Conservation (phyloP, 2,329 filamentous ascomycete species). For the Arachnopeziza araneosa region DNA sequence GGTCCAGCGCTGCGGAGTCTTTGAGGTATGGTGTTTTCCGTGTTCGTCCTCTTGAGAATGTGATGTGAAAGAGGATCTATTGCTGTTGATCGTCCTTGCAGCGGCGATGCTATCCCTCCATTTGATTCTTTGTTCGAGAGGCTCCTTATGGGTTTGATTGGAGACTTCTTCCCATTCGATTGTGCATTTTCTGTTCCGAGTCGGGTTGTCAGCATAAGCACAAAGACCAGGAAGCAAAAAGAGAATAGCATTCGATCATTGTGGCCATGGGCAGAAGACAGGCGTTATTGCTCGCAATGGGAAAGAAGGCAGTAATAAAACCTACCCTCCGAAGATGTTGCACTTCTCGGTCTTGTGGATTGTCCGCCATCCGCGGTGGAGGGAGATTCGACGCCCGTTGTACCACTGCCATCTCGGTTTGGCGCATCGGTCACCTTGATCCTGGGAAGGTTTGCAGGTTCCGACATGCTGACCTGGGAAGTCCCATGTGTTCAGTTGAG, state of each 20-base stretch:
- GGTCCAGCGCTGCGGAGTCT: conserved; percentile 45
- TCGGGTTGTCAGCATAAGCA: conserved; percentile 21
- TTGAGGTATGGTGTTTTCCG: conserved; percentile 49
- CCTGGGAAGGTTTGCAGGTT: conserved; percentile 19
- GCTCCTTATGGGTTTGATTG: conserved; percentile 25
- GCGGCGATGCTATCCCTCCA: conserved; percentile 14
- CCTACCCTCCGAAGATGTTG: conserved; percentile 30
- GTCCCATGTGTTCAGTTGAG: conserved; percentile 18
- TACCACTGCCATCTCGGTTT: conserved; percentile 16
- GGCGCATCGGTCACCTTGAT: conserved; percentile 27
- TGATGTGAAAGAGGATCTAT: conserved; percentile 67
- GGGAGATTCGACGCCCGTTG: conserved; percentile 21
- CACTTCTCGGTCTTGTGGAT: conserved; percentile 23
- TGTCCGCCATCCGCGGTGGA: conserved; percentile 25
- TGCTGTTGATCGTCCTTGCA: conserved; percentile 32
- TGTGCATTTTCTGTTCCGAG: conserved; percentile 20
- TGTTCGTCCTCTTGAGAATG: conserved; percentile 64
- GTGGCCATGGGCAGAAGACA: not conserved
- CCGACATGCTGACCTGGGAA: not conserved
- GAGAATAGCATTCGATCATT: conserved; percentile 19
- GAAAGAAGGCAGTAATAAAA: conserved; percentile 1
- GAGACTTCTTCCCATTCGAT: conserved; percentile 23
- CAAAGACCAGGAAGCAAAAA: conserved; percentile 8
- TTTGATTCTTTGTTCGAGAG: conserved; percentile 22
- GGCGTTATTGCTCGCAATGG: conserved; percentile 2